phyloP scores from a whole-genome alignment of 2,329 filamentous ascomycete genomes.

The Exophiala phaeomuriformis region DNA sequence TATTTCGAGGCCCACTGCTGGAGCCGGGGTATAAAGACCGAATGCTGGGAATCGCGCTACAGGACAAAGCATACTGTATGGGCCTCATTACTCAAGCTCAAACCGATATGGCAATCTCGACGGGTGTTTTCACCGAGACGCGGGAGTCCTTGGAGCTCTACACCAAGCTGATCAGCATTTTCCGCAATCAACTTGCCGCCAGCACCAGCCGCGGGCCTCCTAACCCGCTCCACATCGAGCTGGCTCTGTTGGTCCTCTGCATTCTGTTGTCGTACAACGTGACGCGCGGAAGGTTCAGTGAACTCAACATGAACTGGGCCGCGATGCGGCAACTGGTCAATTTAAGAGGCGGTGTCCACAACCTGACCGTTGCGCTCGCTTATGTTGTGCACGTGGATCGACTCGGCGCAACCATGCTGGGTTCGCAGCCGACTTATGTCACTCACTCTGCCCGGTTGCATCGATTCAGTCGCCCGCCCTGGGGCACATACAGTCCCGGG shows the following conservation, averaged over 20 bases:
- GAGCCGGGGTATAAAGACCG: conserved; percentile 3
- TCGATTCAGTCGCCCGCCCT: conserved; percentile 1
- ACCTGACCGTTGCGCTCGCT: conserved; percentile 3
- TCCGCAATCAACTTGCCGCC: conserved; percentile 4
- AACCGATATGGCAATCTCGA: conserved; percentile 4
- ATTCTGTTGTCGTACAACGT: conserved; percentile 6
- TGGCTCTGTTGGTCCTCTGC: conserved; percentile 4
- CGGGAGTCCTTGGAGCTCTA: conserved; percentile 1
- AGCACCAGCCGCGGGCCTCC: background rate
- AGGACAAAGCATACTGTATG: conserved; percentile 5
- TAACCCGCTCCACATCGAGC: conserved; percentile 4
- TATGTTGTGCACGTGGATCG: conserved; percentile 9
- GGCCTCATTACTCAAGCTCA: conserved; percentile 10
- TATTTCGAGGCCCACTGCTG: conserved; percentile 4
- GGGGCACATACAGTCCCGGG: conserved; percentile 1
- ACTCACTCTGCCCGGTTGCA: background rate
- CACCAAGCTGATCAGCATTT: conserved; percentile 4
- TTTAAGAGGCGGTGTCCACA: conserved; percentile 1
- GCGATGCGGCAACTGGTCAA: conserved; percentile 5
- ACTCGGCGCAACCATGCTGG: conserved; percentile 1
- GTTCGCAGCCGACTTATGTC: background rate
- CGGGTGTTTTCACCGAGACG: conserved; percentile 1
- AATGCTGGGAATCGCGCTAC: conserved; percentile 2
- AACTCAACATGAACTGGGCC: conserved; percentile 4
- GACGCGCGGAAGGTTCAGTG: background rate